Conservation (phyloP, 225 moss, liverwort and hornwort genomes). For the Sphagnum tenellum region DNA sequence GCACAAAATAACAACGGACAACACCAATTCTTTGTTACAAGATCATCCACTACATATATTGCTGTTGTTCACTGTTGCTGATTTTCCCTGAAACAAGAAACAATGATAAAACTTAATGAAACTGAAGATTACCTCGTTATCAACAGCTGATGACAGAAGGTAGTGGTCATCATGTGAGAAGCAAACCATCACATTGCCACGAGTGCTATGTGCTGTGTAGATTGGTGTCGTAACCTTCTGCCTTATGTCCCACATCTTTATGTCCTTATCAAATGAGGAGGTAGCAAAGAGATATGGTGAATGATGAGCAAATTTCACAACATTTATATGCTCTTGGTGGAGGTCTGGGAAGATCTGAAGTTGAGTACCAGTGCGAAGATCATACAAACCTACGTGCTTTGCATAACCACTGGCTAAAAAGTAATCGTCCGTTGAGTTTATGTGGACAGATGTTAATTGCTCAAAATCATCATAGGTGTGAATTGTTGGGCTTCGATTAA, state of each 20-base stretch:
- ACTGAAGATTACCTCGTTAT: conserved; percentile 50
- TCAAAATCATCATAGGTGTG: conserved; percentile 78
- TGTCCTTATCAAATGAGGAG: conserved; percentile 75
- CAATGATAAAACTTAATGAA: neutral
- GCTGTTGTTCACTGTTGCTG: too few relatives aligned
- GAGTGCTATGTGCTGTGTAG: conserved; percentile 55
- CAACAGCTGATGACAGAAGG: conserved; percentile 77
- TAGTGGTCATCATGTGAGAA: conserved; percentile 76
- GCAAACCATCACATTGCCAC: conserved; percentile 84
- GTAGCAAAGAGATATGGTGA: conserved; percentile 72
- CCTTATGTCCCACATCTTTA: conserved; percentile 82
- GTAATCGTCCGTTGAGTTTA: conserved; percentile 74
- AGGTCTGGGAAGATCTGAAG: conserved; percentile 61
- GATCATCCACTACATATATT: too few relatives aligned
- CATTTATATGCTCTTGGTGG: conserved; percentile 79
- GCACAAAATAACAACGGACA: too few relatives aligned
- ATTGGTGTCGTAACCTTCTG: conserved; percentile 58
- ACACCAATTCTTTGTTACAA: too few relatives aligned
- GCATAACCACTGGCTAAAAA: conserved; percentile 82
- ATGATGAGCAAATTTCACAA: conserved; percentile 80
- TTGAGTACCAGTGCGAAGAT: conserved; percentile 65
- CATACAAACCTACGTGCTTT: conserved; percentile 70
- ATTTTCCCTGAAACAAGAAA: neutral
- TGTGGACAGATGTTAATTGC: conserved; percentile 69
- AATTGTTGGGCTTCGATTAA: conserved; percentile 54